phyloP scores from a whole-genome alignment of 768 basidiomycete species.

The Boletus pseudo-olivaceus region DNA sequence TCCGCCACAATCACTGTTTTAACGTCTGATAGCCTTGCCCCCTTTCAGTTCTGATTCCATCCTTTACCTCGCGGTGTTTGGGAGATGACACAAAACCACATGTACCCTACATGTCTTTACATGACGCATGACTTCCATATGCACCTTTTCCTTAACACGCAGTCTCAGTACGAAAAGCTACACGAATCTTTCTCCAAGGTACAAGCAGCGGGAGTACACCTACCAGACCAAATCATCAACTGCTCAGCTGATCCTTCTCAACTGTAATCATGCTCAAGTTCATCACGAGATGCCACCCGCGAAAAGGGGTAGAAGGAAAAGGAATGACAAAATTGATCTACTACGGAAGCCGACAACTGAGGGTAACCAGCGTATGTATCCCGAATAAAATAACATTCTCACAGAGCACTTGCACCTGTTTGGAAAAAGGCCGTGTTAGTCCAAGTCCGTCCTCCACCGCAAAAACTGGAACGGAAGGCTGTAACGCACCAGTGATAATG shows the following conservation, averaged over 20 bases:
- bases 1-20: background rate
- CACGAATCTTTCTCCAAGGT: background rate
- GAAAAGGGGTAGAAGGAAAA: conserved; percentile 5
- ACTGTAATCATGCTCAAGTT: background rate
- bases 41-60: conserved; percentile 35
- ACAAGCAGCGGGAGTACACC: background rate
- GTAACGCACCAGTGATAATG: conserved; percentile 76
- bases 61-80: conserved; percentile 9
- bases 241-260: background rate
- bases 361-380: conserved; percentile 12
- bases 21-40: conserved; percentile 3
- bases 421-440: background rate
- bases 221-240: background rate
- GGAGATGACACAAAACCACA: conserved; percentile 34
- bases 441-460: background rate
- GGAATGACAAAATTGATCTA: conserved; percentile 25
- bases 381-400: conserved; percentile 19
- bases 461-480: background rate
- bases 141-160: conserved; percentile 7
- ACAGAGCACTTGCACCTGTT: conserved; percentile 49
- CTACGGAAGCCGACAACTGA: conserved; percentile 6
- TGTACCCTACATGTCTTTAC: conserved; percentile 36
- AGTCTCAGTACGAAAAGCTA: background rate
- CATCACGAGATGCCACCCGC: background rate
- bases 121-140: conserved; percentile 26